Base-by-base conservation (phyloP, 1,139 yeast species). In the Lodderomyces orthopsilosis region DNA sequence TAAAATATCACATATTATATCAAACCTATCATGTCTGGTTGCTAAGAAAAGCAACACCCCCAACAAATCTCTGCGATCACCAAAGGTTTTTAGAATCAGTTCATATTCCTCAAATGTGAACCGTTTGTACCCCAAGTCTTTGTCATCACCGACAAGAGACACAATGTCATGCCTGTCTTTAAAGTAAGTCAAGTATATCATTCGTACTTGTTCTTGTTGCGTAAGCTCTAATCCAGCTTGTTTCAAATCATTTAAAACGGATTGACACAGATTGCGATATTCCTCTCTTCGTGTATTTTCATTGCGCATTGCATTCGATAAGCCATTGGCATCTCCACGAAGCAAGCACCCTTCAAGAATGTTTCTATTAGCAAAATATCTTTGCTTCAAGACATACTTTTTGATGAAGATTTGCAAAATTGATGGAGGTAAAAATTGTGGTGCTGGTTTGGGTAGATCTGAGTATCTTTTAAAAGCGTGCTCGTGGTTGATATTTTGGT, bases 401-500 rank as follows among this genome's bases (percentile, higher is more conserved):
- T 52, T 45, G 18, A 77, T 46, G 28, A 77, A 61, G 8, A 59
- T 62, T 46, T 74, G 72, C 28, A 76, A 57, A 49, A 75, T 74
- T 8, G 54, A 49, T 4, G 67, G 61, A 4, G 40, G 46, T 39
- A 74, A 54, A 42, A 63, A 62, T 4, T 59, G 51, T 4, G 73
- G 68, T 17, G 59, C 63, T 7, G 74, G 70, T 3, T 49, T 41
- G 1, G 77, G 76, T 9, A 74, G 52, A 7, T 60, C 56, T 19
- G 58, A 48, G 50, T 70, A 75, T n/a, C 65, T 56, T 21, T 57
- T 54, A 47, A 51, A 70, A 7, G 74, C 53, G 24, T 49, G 45
- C 17, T 53, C 45, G 44, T 66, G 71, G 48, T 63, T 55, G 21
- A 68, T 53, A 6, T 34, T 23, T 13, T 46, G 35, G 46, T 57